Evolutionary conservation across 305 asterid genomes (phyloP).

Genomic region (Vinca major): DNA sequence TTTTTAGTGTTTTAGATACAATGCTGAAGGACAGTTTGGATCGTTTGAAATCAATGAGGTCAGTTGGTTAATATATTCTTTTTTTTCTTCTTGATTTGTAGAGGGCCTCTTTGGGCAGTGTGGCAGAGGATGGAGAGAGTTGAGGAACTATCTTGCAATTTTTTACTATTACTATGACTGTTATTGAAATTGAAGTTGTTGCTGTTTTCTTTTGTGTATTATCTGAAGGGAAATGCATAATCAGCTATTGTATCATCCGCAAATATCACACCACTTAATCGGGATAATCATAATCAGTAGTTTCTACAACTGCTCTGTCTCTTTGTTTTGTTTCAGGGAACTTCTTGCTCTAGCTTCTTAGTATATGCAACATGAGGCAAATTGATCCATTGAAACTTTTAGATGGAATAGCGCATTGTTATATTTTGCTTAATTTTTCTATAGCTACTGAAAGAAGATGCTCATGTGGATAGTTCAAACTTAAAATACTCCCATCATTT

Average conservation of each 20-base stretch:
- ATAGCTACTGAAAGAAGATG: background rate
- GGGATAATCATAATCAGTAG: background rate
- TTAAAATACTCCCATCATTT: too few relatives aligned
- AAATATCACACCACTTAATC: background rate
- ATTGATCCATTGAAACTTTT: background rate
- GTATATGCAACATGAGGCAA: background rate
- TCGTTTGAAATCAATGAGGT: constrained; percentile 74
- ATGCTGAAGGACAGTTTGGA: constrained; percentile 66
- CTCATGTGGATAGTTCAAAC: background rate
- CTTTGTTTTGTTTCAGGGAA: background rate
- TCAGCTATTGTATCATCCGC: background rate
- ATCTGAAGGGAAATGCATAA: constrained; percentile 1
- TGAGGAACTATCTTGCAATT: background rate
- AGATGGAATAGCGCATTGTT: background rate
- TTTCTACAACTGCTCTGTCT: background rate
- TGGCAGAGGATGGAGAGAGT: background rate
- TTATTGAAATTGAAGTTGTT: background rate
- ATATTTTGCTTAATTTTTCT: background rate
- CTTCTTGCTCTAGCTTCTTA: constrained; percentile 2
- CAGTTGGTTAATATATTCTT: constrained; percentile 7
- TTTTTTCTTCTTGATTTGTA: background rate
- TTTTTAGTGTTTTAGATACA: constrained; percentile 63
- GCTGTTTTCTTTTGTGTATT: background rate
- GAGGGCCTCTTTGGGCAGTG: background rate
- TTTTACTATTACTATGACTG: background rate